A percentile compares a stretch with the other conserved stretches of the same genome.
phyloP scores from a whole-genome alignment of 2,329 filamentous ascomycete species.

The Massarina eburnea region DNA sequence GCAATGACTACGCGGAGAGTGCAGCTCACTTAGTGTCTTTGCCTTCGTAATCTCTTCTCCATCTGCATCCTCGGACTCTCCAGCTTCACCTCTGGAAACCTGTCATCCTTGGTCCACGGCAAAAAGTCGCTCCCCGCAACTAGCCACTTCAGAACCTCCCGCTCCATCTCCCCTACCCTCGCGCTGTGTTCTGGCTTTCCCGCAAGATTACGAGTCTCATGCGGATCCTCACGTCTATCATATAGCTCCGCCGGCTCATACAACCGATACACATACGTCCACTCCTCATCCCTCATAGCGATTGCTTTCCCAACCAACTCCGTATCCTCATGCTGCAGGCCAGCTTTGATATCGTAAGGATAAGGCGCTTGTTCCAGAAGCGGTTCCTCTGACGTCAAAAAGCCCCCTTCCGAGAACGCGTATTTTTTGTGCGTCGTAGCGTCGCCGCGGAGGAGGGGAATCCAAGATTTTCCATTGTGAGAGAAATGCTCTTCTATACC shows the following conservation, averaged over 20 bases:
- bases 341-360: slow-evolving; percentile 51
- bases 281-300: slow-evolving; percentile 39
- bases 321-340: slow-evolving; percentile 50
- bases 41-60: too few relatives aligned
- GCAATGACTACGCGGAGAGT: too few relatives aligned
- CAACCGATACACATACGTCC: slow-evolving; percentile 50
- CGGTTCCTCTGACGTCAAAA: slow-evolving; percentile 49
- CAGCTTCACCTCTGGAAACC: slow-evolving; percentile 5
- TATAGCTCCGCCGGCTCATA: slow-evolving; percentile 53
- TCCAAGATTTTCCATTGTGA: slow-evolving; percentile 45
- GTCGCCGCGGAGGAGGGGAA: slow-evolving; percentile 26
- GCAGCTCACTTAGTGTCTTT: too few relatives aligned
- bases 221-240: slow-evolving; percentile 39
- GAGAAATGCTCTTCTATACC: slow-evolving; percentile 44
- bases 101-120: slow-evolving; percentile 5
- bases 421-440: slow-evolving; percentile 40
- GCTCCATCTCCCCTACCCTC: neutral
- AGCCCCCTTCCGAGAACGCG: slow-evolving; percentile 50
- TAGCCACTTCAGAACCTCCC: slow-evolving; percentile 6
- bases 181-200: slow-evolving; percentile 7
- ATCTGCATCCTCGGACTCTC: too few relatives aligned
- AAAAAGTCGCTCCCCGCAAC: slow-evolving; percentile 3
- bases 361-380: slow-evolving; percentile 48
- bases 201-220: slow-evolving; percentile 47
- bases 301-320: slow-evolving; percentile 49